Evolutionary conservation across 805 yeast species (phyloP), one percentile per base, ranked within the genome.

Genomic region (Kuraishia floccosa): DNA sequence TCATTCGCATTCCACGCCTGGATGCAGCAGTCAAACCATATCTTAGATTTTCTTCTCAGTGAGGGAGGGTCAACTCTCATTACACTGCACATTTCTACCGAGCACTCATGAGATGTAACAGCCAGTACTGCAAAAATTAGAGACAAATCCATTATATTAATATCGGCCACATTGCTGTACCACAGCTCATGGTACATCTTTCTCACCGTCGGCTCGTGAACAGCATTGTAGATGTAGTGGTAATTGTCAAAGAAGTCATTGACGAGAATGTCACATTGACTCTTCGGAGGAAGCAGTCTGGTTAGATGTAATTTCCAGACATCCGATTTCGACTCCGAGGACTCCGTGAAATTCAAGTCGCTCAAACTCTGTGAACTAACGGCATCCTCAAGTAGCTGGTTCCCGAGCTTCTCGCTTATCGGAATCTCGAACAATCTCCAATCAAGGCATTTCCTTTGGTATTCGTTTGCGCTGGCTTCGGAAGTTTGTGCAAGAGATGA

Each of bases 121-220:
- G 32, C 28, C 13, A 38, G 20, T 20, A 38, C 30, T 1, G 41
- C 33, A 25, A 38, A 34, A 3, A 38, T 18, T n/a, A 29, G 11
- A 2, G 35, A 35, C 7, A 38, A 30, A 24, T 36, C 38, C 11
- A 25, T 13, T 18, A 34, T 24, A 11, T 28, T 18, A 7, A 36
- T 24, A 7, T 30, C 36, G 6, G 33, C 23, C 6, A 34, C 19
- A 4, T 20, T 10, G 5, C 18, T 21, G n/a, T 11, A n/a, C 39
- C 39, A 36, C 3, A 38, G 11, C 1, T 17, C 13, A 22, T 27
- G 14, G 26, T 36, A 33, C 14, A 17, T n/a, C 3, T 18, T 16
- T 11, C 31, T 11, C 28, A 38, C 36, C 5, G 35, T 9, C 8
- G 37, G 39, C 23, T 32, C 39, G 30, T 38, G 35, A 6, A 38